phyloP scores from a whole-genome alignment of 805 yeast genomes.

The Wickerhamiella qilinensis region DNA sequence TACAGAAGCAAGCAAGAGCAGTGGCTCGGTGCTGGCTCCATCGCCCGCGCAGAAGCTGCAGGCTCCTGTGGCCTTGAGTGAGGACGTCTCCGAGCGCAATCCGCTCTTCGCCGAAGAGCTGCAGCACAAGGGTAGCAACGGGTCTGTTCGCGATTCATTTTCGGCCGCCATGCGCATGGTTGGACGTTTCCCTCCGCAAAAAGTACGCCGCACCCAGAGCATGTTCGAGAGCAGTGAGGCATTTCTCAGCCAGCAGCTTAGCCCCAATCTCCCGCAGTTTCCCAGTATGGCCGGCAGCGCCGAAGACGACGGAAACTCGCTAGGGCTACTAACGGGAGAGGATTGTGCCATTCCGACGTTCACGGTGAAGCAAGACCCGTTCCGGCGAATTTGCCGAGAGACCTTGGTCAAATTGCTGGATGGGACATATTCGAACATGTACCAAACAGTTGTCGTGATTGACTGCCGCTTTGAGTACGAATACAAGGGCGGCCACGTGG shows the following conservation, averaged over 20 bases:
- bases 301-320: neutral
- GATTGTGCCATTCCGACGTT: slow-evolving; percentile 27
- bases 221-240: slow-evolving; percentile 49
- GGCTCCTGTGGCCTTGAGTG: neutral
- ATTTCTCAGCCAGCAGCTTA: slow-evolving; percentile 24
- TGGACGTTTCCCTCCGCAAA: slow-evolving; percentile 13
- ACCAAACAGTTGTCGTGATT: slow-evolving; percentile 42
- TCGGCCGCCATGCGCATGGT: neutral
- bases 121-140: too few species aligned
- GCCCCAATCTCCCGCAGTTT: neutral
- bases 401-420: slow-evolving; percentile 42
- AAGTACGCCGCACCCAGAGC: slow-evolving; percentile 48
- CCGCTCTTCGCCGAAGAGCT: neutral
- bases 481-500: slow-evolving; percentile 82
- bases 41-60: neutral
- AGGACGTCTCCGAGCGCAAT: too few species aligned
- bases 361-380: slow-evolving; percentile 37
- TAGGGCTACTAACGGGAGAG: neutral
- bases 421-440: slow-evolving; percentile 35
- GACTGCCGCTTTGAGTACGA: slow-evolving; percentile 94
- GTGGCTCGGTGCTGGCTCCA: neutral
- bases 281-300: too few species aligned
- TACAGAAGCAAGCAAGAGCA: too few species aligned
- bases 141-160: neutral
- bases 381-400: slow-evolving; percentile 48